Conservation (phyloP, 225 moss, liverwort and hornwort genomes). For the Physcomitrium patens region DNA sequence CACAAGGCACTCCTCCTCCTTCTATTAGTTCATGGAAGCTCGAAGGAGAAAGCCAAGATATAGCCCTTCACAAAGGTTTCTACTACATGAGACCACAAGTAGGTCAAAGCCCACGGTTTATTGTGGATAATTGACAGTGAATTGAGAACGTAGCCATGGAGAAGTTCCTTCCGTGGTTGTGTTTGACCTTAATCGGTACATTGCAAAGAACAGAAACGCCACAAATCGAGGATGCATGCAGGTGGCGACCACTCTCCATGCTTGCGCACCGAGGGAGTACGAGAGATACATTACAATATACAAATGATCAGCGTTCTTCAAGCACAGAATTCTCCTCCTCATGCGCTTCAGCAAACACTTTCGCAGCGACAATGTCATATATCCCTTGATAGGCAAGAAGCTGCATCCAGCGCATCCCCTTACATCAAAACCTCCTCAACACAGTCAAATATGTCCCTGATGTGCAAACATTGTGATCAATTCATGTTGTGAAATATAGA, state of each 20-base stretch:
- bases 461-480: neutral
- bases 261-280: neutral
- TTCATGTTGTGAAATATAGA: neutral
- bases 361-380: neutral
- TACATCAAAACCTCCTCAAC: neutral
- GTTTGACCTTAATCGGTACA: constrained; percentile 50
- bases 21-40: neutral
- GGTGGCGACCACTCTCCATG: constrained; percentile 32
- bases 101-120: neutral
- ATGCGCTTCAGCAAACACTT: constrained; percentile 1
- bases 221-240: constrained; percentile 32
- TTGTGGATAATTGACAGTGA: constrained; percentile 59
- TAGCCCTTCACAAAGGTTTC: neutral
- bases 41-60: neutral
- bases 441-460: neutral
- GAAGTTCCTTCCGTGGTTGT: constrained; percentile 47
- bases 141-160: constrained; percentile 58
- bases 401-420: neutral
- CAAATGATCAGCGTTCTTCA: neutral
- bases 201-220: constrained; percentile 50
- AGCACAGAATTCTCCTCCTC: neutral
- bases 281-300: constrained; percentile 28
- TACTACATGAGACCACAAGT: neutral
- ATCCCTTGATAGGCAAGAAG: neutral
- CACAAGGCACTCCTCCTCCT: neutral